Evolutionary conservation across 306 rosid species (phyloP).

Genomic region (Cucurbita moschata): DNA sequence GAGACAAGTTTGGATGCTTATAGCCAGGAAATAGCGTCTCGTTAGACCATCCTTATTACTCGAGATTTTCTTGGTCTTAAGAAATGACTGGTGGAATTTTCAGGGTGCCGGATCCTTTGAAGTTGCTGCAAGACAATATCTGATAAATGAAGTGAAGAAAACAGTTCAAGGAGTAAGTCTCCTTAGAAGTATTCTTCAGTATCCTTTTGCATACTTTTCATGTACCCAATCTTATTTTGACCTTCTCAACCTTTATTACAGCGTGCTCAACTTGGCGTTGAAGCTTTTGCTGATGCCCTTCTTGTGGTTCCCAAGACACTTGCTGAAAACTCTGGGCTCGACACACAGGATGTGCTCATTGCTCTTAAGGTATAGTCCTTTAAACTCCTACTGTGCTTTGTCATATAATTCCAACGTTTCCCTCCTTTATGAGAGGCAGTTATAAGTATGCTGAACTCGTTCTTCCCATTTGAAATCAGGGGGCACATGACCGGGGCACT

Average conservation of each 20-base stretch:
- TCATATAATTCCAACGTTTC: background rate
- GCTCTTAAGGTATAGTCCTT: constrained; percentile 44
- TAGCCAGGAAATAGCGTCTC: background rate
- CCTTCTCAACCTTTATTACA: constrained; percentile 35
- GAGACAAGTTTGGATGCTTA: background rate
- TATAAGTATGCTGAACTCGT: background rate
- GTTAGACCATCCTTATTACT: background rate
- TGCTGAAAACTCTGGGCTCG: constrained; percentile 92
- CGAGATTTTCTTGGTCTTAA: background rate
- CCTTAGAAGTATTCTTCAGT: background rate
- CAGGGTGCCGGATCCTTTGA: constrained; percentile 99
- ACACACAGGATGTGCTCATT: constrained; percentile 75
- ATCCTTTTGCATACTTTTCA: background rate
- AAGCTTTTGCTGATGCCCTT: constrained; percentile 95
- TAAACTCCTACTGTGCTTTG: background rate
- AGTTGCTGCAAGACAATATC: constrained; percentile 86
- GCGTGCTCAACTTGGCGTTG: constrained; percentile 96
- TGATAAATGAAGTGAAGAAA: constrained; percentile 75
- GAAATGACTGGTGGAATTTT: background rate
- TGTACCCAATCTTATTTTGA: background rate
- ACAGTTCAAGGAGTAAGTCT: constrained; percentile 87
- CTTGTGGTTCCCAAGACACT: constrained; percentile 96
- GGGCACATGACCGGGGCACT: constrained; percentile 80
- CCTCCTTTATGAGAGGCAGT: background rate
- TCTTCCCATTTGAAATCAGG: constrained; percentile 37